phyloP scores from a whole-genome alignment of 2,329 filamentous ascomycete species.

The Colletotrichum karsti region DNA sequence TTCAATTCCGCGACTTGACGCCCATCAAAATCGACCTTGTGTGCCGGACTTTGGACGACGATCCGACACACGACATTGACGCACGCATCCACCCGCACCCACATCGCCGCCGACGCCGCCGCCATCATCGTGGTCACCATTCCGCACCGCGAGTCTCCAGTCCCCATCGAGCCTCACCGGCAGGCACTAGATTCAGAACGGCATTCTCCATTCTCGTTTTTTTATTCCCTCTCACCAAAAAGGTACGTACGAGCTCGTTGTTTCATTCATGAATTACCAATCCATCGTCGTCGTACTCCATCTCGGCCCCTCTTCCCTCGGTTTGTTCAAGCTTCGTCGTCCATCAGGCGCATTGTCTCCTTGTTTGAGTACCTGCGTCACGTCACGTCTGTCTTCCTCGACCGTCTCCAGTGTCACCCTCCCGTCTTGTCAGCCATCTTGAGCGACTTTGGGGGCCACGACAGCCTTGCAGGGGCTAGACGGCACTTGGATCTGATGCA shows the following conservation, averaged over 20 bases:
- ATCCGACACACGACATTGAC: conserved; percentile 14
- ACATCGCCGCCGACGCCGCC: conserved; percentile 1
- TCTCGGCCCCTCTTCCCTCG: conserved; percentile 7
- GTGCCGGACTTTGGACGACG: conserved; percentile 20
- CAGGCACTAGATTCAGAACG: not conserved
- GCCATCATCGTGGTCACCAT: not conserved
- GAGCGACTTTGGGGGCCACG: conserved; percentile 9
- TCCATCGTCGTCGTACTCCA: conserved; percentile 3
- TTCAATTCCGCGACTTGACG: not conserved
- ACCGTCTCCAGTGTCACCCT: conserved; percentile 10
- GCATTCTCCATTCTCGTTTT: not conserved
- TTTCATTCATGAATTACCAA: conserved; percentile 16
- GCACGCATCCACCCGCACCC: conserved; percentile 7
- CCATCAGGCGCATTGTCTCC: conserved; percentile 18
- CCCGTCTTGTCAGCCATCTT: not conserved
- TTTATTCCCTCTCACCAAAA: too few species aligned
- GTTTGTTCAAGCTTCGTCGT: conserved; percentile 17
- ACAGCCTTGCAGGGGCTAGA: not conserved
- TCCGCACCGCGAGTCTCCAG: not conserved
- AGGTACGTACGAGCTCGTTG: not conserved
- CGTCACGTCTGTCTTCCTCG: not conserved
- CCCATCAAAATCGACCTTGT: conserved; percentile 6
- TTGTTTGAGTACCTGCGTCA: conserved; percentile 10
- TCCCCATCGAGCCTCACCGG: conserved; percentile 3
- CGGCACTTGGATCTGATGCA: not conserved